Percentiles rank a stretch among this genome's conserved stretches.
phyloP scores from a whole-genome alignment of 352 stramenopile species.

The Globisporangium ultimum region DNA sequence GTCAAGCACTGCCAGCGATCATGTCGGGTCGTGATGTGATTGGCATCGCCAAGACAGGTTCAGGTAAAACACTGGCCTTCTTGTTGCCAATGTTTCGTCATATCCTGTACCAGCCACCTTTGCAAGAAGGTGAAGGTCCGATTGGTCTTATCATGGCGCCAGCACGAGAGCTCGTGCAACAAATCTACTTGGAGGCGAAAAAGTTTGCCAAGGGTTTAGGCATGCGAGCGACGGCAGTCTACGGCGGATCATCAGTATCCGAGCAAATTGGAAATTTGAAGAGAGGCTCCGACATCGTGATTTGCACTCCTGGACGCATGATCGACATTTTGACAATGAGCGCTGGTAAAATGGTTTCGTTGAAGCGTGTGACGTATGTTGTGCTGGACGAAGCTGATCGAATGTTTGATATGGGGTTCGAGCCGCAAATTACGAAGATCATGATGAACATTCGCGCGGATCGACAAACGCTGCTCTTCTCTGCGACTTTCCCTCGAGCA shows the following conservation, averaged over 20 bases:
- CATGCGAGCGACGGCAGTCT: constrained; percentile 94
- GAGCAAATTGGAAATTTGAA: constrained; percentile 99
- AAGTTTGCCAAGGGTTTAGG: constrained; percentile 93
- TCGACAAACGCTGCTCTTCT: constrained; percentile 96
- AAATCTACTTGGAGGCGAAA: constrained; percentile 96
- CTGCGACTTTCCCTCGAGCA: constrained; percentile 95
- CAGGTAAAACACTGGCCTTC: constrained; percentile 90
- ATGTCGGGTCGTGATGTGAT: constrained; percentile 99
- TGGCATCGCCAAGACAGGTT: constrained; percentile 98
- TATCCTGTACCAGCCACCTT: constrained; percentile 90
- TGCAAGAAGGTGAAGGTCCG: constrained; percentile 94
- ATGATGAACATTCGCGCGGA: constrained; percentile 91
- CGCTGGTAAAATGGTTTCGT: constrained; percentile 93
- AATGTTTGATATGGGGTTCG: constrained; percentile 99
- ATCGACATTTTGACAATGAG: constrained; percentile 99
- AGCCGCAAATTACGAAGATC: constrained; percentile 98
- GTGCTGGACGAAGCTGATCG: constrained; percentile 99
- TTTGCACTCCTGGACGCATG: constrained; percentile 97
- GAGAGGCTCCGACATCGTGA: constrained; percentile 96
- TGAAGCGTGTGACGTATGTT: constrained; percentile 97
- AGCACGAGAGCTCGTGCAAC: constrained; percentile 96
- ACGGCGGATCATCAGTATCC: constrained; percentile 92
- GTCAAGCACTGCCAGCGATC: constrained; percentile 95
- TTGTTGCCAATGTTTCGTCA: constrained; percentile 94
- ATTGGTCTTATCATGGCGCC: constrained; percentile 98